Percentiles rank a stretch among this genome's conserved stretches.
These are phyloP conservation scores for Cryphonectria radicalis DNA, from an alignment of 2,329 filamentous ascomycete genomes.

Conservation along the genomic window DNA sequence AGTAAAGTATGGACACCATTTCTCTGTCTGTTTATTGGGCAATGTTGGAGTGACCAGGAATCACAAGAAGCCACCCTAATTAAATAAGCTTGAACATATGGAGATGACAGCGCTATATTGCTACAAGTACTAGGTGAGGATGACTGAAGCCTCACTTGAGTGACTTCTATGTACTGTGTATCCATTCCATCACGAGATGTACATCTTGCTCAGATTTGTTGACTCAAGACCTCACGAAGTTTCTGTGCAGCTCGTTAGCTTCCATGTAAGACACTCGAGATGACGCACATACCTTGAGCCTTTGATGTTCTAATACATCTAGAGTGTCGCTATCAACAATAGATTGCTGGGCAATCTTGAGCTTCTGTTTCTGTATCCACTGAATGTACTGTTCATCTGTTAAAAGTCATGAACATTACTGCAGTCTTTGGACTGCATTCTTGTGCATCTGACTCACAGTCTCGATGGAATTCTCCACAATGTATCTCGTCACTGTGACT, in stretches of 20 bases:
- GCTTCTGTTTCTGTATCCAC: not conserved
- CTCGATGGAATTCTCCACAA: not conserved
- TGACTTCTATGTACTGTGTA: not conserved
- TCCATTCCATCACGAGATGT: not conserved
- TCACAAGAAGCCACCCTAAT: too few species aligned
- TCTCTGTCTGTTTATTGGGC: too few species aligned
- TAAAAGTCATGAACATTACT: not conserved
- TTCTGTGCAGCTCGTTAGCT: not conserved
- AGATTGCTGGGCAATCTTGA: not conserved
- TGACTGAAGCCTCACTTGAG: not conserved
- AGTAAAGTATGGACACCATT: too few species aligned
- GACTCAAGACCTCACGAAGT: not conserved
- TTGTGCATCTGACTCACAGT: not conserved
- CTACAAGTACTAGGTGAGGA: not conserved
- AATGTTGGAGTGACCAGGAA: too few species aligned
- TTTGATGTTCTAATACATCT: not conserved
- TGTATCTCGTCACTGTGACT: constrained; percentile 12
- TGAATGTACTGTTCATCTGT: not conserved
- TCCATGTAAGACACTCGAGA: not conserved
- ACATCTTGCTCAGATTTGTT: not conserved
- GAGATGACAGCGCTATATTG: too few species aligned
- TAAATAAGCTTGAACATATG: too few species aligned
- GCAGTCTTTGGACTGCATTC: not conserved
- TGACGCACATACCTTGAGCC: not conserved
- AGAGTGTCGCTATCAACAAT: not conserved